Evolutionary conservation across 192 early-diverging fungal species (phyloP), one percentile per base, ranked within the genome.

Genomic region (Rhizoclosmatium sp.): DNA sequence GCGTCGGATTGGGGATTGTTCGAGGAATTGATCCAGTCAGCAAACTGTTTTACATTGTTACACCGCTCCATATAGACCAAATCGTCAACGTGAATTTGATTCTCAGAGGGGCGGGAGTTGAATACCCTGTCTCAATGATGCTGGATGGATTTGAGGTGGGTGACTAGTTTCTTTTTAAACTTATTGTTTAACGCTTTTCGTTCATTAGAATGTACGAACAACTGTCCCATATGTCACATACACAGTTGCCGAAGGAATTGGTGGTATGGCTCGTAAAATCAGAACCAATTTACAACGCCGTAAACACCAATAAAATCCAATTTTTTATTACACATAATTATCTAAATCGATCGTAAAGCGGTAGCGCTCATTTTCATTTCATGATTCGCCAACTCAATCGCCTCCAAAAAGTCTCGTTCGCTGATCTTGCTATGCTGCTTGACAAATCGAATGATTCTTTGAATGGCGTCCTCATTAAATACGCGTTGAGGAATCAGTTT

Each of bases 371-470:
- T 54, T 54, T 54, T 54, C 51, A 54, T 54, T 54, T 54, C 9
- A 54, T 87, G 85, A 3, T 80, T 79, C 12, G 85, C 69, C 70
- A 83, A 21, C 78, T 89, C 88, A 39, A 89, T 74, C 1, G 85
- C 85, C 69, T 89, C 88, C 48, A 89, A 49, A 61, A 82, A 89
- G 41, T 89, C 89, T 5, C 86, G 70, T 69, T 90, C 89, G 60
- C 72, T 71, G 48, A 90, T 90, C 58, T 65, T 82, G 61, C 75
- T 85, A 46, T 87, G 86, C 9, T 78, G 73, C 60, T 85, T 83
- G 1, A 90, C 83, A 70, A 90, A 90, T 5, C 88, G 81, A 61
- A 90, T 82, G 46, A 90, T 85, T n/a, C 88, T 78, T 68, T 90
- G 89, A 4, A 90, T 80, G 46, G 89, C 85, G 56, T 90, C 89